phyloP scores from a whole-genome alignment of 2,329 filamentous ascomycete genomes.

The Aspergillus luchuensis region DNA sequence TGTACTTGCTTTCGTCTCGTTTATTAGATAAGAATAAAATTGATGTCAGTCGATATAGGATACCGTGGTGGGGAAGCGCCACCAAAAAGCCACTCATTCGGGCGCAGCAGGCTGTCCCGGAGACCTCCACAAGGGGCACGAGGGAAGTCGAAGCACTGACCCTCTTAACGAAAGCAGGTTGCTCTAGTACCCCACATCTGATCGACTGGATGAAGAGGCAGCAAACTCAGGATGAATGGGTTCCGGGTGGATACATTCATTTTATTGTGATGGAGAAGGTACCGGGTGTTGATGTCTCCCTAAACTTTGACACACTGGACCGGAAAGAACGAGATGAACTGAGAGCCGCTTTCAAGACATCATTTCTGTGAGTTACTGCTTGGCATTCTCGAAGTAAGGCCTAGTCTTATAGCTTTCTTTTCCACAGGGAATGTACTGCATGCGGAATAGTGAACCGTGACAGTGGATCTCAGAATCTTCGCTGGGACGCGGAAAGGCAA shows the following conservation, averaged over 20 bases:
- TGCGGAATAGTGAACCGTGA: too few species aligned
- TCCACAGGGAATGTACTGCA: too few species aligned
- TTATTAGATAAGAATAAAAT: too few species aligned
- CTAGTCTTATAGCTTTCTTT: too few species aligned
- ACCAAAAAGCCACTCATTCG: background rate
- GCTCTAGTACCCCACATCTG: constrained; percentile 1
- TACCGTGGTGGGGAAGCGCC: constrained; percentile 4
- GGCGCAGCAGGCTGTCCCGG: constrained; percentile 1
- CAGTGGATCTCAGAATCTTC: too few species aligned
- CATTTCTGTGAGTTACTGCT: too few species aligned
- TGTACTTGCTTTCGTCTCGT: too few species aligned
- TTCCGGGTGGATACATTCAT: background rate
- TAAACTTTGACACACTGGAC: too few species aligned
- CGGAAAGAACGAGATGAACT: too few species aligned
- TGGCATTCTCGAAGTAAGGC: too few species aligned
- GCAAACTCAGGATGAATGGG: background rate
- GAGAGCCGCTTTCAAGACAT: too few species aligned
- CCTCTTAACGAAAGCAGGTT: background rate
- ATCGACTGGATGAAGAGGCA: background rate
- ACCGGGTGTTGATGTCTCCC: background rate
- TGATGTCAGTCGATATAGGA: background rate
- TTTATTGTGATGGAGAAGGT: constrained; percentile 8
- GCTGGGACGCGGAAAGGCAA: too few species aligned
- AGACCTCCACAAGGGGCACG: background rate
- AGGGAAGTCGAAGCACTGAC: background rate